phyloP scores from a whole-genome alignment of 306 rosid genomes.

The Vachellia pachyceras region DNA sequence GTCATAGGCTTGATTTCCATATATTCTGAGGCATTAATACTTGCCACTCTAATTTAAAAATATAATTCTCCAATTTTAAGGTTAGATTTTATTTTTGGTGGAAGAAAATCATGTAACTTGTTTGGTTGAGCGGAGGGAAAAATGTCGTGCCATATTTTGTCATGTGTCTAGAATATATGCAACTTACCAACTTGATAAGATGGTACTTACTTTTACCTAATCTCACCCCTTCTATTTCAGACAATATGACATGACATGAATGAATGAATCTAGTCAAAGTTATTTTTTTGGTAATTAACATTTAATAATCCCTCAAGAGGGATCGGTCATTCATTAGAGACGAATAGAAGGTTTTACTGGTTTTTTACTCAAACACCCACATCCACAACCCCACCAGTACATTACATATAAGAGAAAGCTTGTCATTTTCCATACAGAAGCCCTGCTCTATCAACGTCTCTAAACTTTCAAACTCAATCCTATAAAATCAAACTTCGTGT shows the following conservation, averaged over 20 bases:
- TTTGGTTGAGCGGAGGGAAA: not conserved
- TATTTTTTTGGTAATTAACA: constrained; percentile 18
- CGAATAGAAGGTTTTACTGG: constrained; percentile 57
- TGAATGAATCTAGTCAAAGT: constrained; percentile 45
- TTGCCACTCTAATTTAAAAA: too few relatives aligned
- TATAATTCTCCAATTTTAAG: not conserved
- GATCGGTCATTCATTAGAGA: constrained; percentile 8
- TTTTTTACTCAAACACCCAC: constrained; percentile 77
- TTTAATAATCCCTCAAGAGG: constrained; percentile 21
- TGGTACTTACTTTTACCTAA: constrained; percentile 33
- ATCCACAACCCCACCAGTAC: constrained; percentile 52
- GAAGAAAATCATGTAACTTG: not conserved
- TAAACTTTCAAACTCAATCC: constrained; percentile 51
- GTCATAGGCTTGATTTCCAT: not conserved
- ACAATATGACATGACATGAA: constrained; percentile 9
- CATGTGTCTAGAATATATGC: not conserved
- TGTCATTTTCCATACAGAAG: constrained; percentile 77
- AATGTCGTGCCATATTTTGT: not conserved
- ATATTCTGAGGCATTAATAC: not conserved
- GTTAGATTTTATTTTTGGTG: not conserved
- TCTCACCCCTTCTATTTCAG: constrained; percentile 7
- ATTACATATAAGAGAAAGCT: constrained; percentile 29
- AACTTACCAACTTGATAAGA: constrained; percentile 31
- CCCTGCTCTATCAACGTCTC: constrained; percentile 63
- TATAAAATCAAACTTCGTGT: constrained; percentile 55